Evolutionary conservation across 495 filamentous ascomycete genomes (phyloP).

Genomic region (Chaetomium cochliodes): DNA sequence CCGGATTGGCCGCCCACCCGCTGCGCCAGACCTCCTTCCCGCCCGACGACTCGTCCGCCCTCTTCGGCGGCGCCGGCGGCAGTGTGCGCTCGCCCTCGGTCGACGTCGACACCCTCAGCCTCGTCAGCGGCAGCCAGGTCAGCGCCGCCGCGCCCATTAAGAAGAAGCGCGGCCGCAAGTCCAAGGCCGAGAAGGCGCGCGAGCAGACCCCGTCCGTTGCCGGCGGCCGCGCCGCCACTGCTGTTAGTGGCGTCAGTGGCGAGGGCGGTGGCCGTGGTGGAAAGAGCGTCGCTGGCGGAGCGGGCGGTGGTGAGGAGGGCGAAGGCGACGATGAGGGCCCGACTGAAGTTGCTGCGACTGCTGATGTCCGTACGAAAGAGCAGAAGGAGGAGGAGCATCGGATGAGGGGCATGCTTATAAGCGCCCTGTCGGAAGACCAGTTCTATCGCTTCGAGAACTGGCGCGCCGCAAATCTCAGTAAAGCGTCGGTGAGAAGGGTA

Average conservation of each 20-base stretch:
- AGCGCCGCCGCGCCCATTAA: conserved; percentile 49
- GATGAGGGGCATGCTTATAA: conserved; percentile 59
- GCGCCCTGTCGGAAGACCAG: conserved; percentile 66
- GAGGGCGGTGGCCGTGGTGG: conserved; percentile 36
- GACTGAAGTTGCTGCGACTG: conserved; percentile 63
- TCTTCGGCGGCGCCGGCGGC: conserved; percentile 39
- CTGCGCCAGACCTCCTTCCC: conserved; percentile 90
- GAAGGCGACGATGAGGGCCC: conserved; percentile 67
- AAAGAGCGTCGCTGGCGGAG: conserved; percentile 34
- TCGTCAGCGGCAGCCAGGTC: conserved; percentile 64
- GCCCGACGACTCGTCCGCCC: conserved; percentile 50
- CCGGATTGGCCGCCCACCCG: conserved; percentile 62
- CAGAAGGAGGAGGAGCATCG: conserved; percentile 68
- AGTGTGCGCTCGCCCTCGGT: conserved; percentile 66
- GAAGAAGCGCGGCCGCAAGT: conserved; percentile 65
- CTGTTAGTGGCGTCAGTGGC: conserved; percentile 47
- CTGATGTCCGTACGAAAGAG: conserved; percentile 60
- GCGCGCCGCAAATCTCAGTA: conserved; percentile 64
- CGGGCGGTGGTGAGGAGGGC: conserved; percentile 45
- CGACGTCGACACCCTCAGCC: conserved; percentile 61
- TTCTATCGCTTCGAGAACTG: conserved; percentile 70
- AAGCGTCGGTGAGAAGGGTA: conserved; percentile 44
- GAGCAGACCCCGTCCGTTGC: conserved; percentile 52
- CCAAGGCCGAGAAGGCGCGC: conserved; percentile 56
- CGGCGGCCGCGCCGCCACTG: conserved; percentile 51